phyloP scores from a whole-genome alignment of 805 yeast species.

The Komagataella kurtzmanii region DNA sequence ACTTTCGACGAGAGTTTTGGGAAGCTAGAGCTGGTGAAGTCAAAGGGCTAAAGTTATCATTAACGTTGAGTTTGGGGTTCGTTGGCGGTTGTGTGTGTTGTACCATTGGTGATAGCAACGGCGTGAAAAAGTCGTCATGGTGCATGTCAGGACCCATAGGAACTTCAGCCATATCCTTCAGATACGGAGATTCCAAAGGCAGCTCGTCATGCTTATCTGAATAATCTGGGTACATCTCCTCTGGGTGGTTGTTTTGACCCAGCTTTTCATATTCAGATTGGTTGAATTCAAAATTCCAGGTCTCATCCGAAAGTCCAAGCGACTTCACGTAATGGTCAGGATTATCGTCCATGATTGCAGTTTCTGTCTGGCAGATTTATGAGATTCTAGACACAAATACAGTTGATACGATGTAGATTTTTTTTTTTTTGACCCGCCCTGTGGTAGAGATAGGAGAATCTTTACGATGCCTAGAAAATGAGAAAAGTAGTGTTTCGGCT shows the following conservation, averaged over 20 bases:
- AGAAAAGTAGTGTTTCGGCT: neutral
- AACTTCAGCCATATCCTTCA: neutral
- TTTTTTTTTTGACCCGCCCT: neutral
- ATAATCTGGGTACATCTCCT: neutral
- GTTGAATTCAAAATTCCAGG: neutral
- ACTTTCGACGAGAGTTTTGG: constrained; percentile 14
- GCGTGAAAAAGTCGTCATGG: constrained; percentile 46
- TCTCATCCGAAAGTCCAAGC: neutral
- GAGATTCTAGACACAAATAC: neutral
- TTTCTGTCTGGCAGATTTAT: no score
- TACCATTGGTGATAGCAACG: constrained; percentile 64
- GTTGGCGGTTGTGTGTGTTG: constrained; percentile 31
- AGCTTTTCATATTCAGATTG: neutral
- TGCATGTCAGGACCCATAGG: neutral
- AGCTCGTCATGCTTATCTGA: neutral
- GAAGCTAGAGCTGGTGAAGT: constrained; percentile 61
- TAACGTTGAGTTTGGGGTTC: constrained; percentile 7
- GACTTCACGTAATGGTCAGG: neutral
- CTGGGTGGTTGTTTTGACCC: neutral
- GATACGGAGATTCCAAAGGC: neutral
- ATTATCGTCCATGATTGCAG: neutral
- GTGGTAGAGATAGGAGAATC: neutral
- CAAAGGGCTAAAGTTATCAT: constrained; percentile 28
- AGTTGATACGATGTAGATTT: neutral
- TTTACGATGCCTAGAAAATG: neutral